These are phyloP conservation scores for Dioscorea alata DNA, from an alignment of 106 monocot species.

Conservation along the genomic window DNA sequence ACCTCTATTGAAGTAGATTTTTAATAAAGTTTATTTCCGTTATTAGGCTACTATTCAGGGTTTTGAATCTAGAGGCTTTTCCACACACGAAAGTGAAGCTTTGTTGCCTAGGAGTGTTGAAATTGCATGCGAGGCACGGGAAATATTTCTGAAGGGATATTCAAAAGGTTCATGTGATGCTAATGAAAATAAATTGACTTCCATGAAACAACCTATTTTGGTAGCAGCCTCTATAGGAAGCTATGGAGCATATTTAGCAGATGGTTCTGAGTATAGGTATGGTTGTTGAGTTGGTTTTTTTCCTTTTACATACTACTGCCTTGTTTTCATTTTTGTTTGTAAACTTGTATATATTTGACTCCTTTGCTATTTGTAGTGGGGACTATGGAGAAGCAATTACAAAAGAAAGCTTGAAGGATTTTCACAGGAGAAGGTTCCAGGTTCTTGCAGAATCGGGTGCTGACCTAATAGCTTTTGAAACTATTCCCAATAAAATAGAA, in stretches of 20 bases:
- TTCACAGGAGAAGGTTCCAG: constrained; percentile 75
- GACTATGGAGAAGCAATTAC: constrained; percentile 66
- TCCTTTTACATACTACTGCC: too few relatives aligned
- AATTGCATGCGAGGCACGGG: constrained; percentile 83
- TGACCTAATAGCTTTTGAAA: constrained; percentile 94
- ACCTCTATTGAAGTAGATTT: not conserved
- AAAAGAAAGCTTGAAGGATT: constrained; percentile 61
- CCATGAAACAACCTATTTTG: constrained; percentile 32
- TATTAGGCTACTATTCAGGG: constrained; percentile 87
- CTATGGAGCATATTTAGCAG: constrained; percentile 94
- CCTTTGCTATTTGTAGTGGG: constrained; percentile 45
- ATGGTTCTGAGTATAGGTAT: constrained; percentile 93
- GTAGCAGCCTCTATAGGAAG: constrained; percentile 94
- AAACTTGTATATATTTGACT: not conserved
- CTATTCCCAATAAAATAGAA: constrained; percentile 92
- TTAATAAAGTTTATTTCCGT: too few relatives aligned
- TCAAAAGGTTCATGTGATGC: constrained; percentile 4
- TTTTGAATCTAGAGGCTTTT: constrained; percentile 65
- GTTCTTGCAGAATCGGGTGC: constrained; percentile 84
- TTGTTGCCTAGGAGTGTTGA: constrained; percentile 75
- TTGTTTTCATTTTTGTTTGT: too few relatives aligned
- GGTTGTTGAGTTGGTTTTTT: not conserved
- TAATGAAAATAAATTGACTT: not conserved
- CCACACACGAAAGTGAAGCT: constrained; percentile 66
- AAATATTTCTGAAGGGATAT: constrained; percentile 33